A percentile compares a stretch with the other conserved stretches of the same genome.
phyloP scores from a whole-genome alignment of 2,329 filamentous ascomycete species.

The Gremmenia infestans region DNA sequence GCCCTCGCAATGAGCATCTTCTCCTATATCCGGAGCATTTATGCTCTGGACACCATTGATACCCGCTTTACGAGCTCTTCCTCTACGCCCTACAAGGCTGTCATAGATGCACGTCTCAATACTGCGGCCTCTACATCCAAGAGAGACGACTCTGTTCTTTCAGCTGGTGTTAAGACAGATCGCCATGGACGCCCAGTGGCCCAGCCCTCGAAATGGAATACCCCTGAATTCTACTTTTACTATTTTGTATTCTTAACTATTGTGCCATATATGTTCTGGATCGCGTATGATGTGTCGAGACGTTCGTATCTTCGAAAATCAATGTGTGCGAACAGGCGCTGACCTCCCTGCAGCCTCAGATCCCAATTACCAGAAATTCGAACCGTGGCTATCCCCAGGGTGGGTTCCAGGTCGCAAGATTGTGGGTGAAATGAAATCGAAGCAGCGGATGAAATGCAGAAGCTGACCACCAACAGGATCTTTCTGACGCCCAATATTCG shows the following conservation, averaged over 20 bases:
- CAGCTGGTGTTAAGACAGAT: constrained; percentile 32
- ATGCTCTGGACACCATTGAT: constrained; percentile 64
- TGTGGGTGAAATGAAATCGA: constrained; percentile 41
- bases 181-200: constrained; percentile 40
- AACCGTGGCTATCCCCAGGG: constrained; percentile 66
- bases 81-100: constrained; percentile 58
- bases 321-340: constrained; percentile 5
- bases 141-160: constrained; percentile 25
- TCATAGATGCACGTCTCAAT: constrained; percentile 47
- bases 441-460: neutral
- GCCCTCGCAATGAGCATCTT: constrained; percentile 28
- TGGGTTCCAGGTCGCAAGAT: constrained; percentile 94
- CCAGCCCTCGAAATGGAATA: constrained; percentile 73
- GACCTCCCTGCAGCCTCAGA: constrained; percentile 58
- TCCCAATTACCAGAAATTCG: constrained; percentile 72
- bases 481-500: constrained; percentile 82
- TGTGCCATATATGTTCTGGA: constrained; percentile 86
- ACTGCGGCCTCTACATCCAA: constrained; percentile 32
- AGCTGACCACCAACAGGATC: constrained; percentile 53
- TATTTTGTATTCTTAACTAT: constrained; percentile 59
- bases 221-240: constrained; percentile 82
- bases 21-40: constrained; percentile 48
- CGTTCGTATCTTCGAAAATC: constrained; percentile 46
- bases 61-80: constrained; percentile 69
- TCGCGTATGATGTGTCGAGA: constrained; percentile 79